These are phyloP conservation scores for Falciphora oryzae DNA, from an alignment of 2,329 filamentous ascomycete genomes.

Conservation along the genomic window DNA sequence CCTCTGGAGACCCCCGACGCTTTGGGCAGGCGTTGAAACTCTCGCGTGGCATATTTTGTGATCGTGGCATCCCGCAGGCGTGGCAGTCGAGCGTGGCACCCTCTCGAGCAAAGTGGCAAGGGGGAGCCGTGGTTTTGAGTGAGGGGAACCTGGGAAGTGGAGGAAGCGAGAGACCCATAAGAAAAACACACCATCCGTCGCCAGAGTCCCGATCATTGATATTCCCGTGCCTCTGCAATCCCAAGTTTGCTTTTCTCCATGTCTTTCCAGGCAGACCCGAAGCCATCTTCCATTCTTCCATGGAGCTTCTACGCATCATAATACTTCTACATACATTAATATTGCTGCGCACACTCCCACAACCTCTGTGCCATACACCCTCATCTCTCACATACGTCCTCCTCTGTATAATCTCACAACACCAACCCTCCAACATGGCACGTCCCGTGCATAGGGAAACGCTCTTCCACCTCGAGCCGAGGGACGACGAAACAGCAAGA, in stretches of 20 bases:
- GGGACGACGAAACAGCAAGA: not conserved
- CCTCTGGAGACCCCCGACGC: not conserved
- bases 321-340: not conserved
- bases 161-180: not conserved
- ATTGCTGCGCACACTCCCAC: not conserved
- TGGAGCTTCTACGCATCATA: not conserved
- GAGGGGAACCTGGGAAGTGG: not conserved
- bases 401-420: not conserved
- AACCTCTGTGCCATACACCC: not conserved
- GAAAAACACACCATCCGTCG: not conserved
- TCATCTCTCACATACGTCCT: not conserved
- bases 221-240: not conserved
- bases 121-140: not conserved
- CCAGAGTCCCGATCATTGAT: not conserved
- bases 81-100: not conserved
- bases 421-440: not conserved
- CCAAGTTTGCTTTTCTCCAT: not conserved
- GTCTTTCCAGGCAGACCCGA: not conserved
- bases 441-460: not conserved
- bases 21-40: not conserved
- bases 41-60: conserved; percentile 1
- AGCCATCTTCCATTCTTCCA: not conserved
- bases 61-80: not conserved
- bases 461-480: not conserved
- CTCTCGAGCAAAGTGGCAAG: not conserved